A percentile compares a stretch with the other conserved stretches of the same genome.
Evolutionary conservation across 495 filamentous ascomycete genomes (phyloP).

Genomic region (Hypoxylon cercidicola): DNA sequence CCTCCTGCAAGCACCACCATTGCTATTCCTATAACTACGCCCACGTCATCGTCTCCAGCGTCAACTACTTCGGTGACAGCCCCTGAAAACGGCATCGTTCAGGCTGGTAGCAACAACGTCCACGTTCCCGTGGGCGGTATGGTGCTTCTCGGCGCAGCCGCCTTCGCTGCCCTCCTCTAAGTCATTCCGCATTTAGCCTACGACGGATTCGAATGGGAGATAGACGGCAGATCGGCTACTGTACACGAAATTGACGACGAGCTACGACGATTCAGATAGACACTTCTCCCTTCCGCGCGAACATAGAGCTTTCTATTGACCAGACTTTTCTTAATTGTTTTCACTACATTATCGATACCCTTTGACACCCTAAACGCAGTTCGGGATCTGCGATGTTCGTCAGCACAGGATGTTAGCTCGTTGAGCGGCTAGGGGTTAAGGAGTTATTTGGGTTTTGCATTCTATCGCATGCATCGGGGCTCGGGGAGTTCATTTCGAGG

Average conservation of each 20-base stretch:
- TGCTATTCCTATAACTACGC: constrained; percentile 10
- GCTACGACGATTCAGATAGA: constrained; percentile 19
- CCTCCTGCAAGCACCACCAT: constrained; percentile 6
- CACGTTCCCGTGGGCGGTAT: constrained; percentile 16
- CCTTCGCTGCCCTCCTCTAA: constrained; percentile 37
- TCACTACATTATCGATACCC: constrained; percentile 35
- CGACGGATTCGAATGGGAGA: neutral
- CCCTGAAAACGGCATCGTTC: constrained; percentile 27
- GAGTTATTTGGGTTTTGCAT: constrained; percentile 18
- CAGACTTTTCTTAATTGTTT: constrained; percentile 12
- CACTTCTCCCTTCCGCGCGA: constrained; percentile 10
- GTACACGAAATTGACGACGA: constrained; percentile 28
- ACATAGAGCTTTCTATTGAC: constrained; percentile 7
- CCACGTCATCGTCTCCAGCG: neutral
- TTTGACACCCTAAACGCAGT: constrained; percentile 14
- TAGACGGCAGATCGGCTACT: constrained; percentile 8
- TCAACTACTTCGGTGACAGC: constrained; percentile 29
- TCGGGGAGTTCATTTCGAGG: constrained; percentile 17
- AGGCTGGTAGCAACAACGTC: constrained; percentile 21
- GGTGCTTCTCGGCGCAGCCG: constrained; percentile 25
- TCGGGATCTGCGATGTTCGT: constrained; percentile 12
- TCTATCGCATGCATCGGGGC: constrained; percentile 18
- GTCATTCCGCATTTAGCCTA: neutral
- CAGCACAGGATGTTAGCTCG: constrained; percentile 10
- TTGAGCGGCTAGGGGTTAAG: constrained; percentile 20